Evolutionary conservation across 2,329 filamentous ascomycete species (phyloP).

Genomic region (Colletotrichum theobromicola): DNA sequence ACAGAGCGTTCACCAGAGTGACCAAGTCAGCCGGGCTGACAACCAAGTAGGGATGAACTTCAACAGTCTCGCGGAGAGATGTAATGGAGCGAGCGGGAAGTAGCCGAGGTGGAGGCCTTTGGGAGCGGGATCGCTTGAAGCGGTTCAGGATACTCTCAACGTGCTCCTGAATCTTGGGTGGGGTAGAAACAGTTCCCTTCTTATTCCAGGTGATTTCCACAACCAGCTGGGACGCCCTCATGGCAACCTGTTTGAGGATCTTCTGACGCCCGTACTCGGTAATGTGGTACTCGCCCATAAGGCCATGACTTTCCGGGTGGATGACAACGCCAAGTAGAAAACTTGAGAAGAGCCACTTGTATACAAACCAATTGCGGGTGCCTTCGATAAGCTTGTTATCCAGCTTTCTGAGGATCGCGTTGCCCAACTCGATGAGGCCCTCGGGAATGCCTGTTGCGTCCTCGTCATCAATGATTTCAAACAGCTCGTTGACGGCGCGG

Average conservation of each 20-base stretch:
- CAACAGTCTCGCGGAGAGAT: slow-evolving; percentile 75
- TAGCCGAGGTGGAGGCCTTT: slow-evolving; percentile 60
- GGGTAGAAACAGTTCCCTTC: slow-evolving; percentile 65
- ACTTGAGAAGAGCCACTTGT: slow-evolving; percentile 89
- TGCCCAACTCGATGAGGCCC: slow-evolving; percentile 82
- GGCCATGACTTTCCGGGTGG: slow-evolving; percentile 81
- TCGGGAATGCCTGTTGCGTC: slow-evolving; percentile 86
- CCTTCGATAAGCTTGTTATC: slow-evolving; percentile 74
- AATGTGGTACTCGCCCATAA: slow-evolving; percentile 90
- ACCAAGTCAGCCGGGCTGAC: slow-evolving; percentile 80
- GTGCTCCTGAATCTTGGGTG: slow-evolving; percentile 68
- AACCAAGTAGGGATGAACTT: slow-evolving; percentile 81
- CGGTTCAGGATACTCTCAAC: slow-evolving; percentile 74
- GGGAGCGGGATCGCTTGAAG: slow-evolving; percentile 60
- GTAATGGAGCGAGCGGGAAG: slow-evolving; percentile 75
- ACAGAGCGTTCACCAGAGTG: slow-evolving; percentile 82
- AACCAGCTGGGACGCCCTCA: slow-evolving; percentile 79
- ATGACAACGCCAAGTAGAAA: slow-evolving; percentile 86
- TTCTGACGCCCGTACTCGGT: slow-evolving; percentile 88
- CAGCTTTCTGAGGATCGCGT: slow-evolving; percentile 80
- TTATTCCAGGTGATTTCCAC: slow-evolving; percentile 77
- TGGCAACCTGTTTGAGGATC: slow-evolving; percentile 79
- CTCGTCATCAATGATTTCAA: slow-evolving; percentile 85
- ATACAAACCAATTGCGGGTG: slow-evolving; percentile 83
- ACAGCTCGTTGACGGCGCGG: slow-evolving; percentile 78